Percentiles rank a stretch among this genome's conserved stretches.
These are phyloP conservation scores for Gilbertella persicaria DNA, from an alignment of 371 early-diverging fungal genomes.

Conservation along the genomic window DNA sequence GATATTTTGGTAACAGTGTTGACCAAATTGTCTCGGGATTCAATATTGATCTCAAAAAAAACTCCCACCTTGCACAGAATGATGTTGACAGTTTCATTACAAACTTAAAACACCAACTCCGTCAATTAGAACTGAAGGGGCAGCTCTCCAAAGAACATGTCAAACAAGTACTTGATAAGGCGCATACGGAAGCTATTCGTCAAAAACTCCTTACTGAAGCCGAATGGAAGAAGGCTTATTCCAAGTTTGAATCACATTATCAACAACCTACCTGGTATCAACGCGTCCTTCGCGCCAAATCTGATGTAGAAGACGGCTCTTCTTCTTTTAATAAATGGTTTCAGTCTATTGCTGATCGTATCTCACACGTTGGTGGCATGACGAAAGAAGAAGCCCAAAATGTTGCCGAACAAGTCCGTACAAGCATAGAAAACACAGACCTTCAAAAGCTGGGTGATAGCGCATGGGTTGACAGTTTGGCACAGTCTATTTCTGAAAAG, in stretches of 20 bases:
- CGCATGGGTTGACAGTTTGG: constrained; percentile 17
- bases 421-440: constrained; percentile 15
- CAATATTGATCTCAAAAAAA: constrained; percentile 8
- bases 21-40: constrained; percentile 14
- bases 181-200: constrained; percentile 10
- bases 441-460: constrained; percentile 17
- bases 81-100: constrained; percentile 5
- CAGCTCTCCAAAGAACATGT: constrained; percentile 22
- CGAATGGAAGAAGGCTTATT: constrained; percentile 25
- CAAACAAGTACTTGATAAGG: constrained; percentile 19
- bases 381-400: constrained; percentile 16
- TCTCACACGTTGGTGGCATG: constrained; percentile 3
- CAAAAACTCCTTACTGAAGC: constrained; percentile 25
- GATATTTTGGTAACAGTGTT: constrained; percentile 19
- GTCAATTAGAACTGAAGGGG: constrained; percentile 27
- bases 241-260: constrained; percentile 6
- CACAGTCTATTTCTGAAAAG: constrained; percentile 7
- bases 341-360: constrained; percentile 5
- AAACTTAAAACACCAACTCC: constrained; percentile 19
- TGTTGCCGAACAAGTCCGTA: constrained; percentile 12
- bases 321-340: constrained; percentile 17
- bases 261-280: constrained; percentile 25
- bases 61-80: constrained; percentile 9
- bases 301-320: constrained; percentile 23
- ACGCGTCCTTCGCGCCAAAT: constrained; percentile 20